phyloP scores from a whole-genome alignment of 106 monocot species.

The Alisma plantagoaquatica region DNA sequence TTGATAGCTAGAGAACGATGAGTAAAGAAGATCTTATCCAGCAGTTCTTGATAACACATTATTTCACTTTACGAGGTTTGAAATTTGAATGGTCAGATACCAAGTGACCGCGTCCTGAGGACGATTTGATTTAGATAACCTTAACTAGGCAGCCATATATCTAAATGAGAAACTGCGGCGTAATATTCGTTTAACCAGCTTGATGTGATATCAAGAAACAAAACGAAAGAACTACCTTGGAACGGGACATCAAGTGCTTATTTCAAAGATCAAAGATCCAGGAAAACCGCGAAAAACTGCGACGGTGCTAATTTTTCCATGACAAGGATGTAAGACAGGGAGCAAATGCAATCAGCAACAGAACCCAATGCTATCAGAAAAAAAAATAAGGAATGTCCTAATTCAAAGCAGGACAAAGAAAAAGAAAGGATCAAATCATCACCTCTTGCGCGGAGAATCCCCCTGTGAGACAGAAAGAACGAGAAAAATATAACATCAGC shows the following conservation, averaged over 20 bases:
- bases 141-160: too few species aligned
- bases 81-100: too few species aligned
- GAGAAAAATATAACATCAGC: not conserved
- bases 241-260: not conserved
- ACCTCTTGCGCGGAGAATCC: slow-evolving; percentile 11
- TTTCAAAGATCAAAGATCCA: not conserved
- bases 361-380: not conserved
- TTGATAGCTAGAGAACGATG: too few species aligned
- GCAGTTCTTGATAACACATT: too few species aligned
- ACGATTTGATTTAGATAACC: too few species aligned
- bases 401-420: too few species aligned
- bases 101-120: too few species aligned
- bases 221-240: not conserved
- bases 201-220: not conserved
- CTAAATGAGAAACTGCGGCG: too few species aligned
- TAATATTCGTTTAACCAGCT: not conserved
- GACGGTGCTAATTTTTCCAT: not conserved
- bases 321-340: not conserved
- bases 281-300: not conserved
- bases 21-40: too few species aligned
- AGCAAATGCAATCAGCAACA: not conserved
- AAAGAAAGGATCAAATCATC: not conserved
- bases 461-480: slow-evolving; percentile 3
- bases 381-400: not conserved
- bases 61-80: too few species aligned